Evolutionary conservation across 352 stramenopile genomes (phyloP), one percentile per base, ranked within the genome.

Genomic region (Peronospora destructor): DNA sequence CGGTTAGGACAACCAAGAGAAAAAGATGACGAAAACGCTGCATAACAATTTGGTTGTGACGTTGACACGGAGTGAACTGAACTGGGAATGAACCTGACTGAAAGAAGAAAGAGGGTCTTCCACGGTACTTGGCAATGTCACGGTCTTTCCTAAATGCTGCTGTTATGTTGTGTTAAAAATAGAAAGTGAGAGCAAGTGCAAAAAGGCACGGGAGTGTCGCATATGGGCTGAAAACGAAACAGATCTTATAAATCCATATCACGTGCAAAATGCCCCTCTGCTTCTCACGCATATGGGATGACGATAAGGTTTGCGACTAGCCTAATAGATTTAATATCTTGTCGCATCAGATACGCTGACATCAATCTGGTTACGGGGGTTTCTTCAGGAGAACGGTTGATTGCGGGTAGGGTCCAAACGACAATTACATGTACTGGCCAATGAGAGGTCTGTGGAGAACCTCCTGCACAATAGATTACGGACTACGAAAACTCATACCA

Each of bases 131-230:
- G 43, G 43, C 38, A 38, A 38, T 45, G 41, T 33, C 38, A 40
- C 42, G 28, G n/a, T 23, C 41, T 21, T 28, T 38, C 23, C 45
- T 44, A 12, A 30, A 19, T 36, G 38, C 36, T 41, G 14, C 36
- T 41, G 36, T 28, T 46, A 35, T 19, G 19, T n/a, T 56, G 45
- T 56, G 51, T 51, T 62, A 68, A 64, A 64, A 68, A 61, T 45
- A 64, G 54, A 66, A 61, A 64, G 39, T 62, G 53, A 63, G 53
- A 58, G 37, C 23, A 16, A 43, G 51, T 43, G 47, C 45, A 52
- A 38, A 29, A 36, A 46, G 43, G 40, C 46, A 54, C 50, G 48
- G 33, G n/a, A 40, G 3, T 30, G 26, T 30, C 26, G 26, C 26
- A 30, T 30, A 10, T 30, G 26, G 26, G 1, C 26, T 30, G 26